These are phyloP conservation scores for Ophiostoma ips DNA, from an alignment of 2,329 filamentous ascomycete species.

Conservation along the genomic window DNA sequence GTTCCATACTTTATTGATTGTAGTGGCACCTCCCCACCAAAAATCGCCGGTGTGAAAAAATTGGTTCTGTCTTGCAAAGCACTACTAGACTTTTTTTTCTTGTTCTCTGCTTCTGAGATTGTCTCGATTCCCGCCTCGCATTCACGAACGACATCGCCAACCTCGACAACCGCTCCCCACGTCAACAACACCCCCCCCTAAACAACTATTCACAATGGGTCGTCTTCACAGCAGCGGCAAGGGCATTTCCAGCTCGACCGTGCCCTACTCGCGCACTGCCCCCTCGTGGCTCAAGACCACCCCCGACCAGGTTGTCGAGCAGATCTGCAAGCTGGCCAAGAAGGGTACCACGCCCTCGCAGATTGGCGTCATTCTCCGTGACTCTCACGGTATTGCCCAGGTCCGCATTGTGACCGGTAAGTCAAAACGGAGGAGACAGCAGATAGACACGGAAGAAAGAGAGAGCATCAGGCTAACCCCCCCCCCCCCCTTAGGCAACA, in stretches of 20 bases:
- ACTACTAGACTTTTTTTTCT: neutral
- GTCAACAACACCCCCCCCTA: constrained; percentile 17
- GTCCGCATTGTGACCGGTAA: constrained; percentile 79
- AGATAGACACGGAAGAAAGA: neutral
- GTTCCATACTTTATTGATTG: neutral
- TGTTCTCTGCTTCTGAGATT: constrained; percentile 12
- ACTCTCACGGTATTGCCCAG: constrained; percentile 95
- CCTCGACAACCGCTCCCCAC: constrained; percentile 20
- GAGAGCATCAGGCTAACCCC: constrained; percentile 3
- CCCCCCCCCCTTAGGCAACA: constrained; percentile 49
- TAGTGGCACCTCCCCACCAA: neutral
- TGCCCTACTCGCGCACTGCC: constrained; percentile 89
- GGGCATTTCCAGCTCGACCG: constrained; percentile 90
- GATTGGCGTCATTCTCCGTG: constrained; percentile 97
- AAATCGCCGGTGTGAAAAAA: neutral
- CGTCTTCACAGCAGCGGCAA: constrained; percentile 99
- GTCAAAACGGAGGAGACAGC: neutral
- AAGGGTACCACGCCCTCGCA: constrained; percentile 98
- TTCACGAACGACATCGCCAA: constrained; percentile 1
- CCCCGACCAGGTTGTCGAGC: constrained; percentile 94
- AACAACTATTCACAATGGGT: constrained; percentile 57
- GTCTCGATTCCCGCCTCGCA: constrained; percentile 13
- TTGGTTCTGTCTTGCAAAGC: constrained; percentile 6
- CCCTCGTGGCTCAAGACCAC: constrained; percentile 98
- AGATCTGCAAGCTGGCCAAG: constrained; percentile 98